A percentile compares a stretch with the other conserved stretches of the same genome.
Evolutionary conservation across 2,329 filamentous ascomycete species (phyloP).

Genomic region (Lojkania enalia): DNA sequence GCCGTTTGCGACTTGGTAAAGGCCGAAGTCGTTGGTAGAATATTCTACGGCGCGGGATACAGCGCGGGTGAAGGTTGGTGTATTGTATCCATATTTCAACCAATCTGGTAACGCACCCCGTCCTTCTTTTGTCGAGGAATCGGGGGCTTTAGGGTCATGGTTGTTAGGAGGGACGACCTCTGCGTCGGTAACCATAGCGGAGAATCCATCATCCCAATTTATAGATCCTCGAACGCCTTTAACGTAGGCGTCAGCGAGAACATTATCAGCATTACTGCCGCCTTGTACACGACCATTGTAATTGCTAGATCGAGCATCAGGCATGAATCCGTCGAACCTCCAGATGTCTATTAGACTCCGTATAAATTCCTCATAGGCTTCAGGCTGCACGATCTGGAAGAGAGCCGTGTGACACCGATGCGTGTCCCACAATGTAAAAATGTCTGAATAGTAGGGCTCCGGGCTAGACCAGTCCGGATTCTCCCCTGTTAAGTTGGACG

Average conservation of each 20-base stretch:
- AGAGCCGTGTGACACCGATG: slow-evolving; percentile 68
- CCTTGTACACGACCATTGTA: slow-evolving; percentile 71
- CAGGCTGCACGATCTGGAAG: slow-evolving; percentile 67
- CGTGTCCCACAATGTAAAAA: slow-evolving; percentile 69
- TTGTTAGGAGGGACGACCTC: slow-evolving; percentile 65
- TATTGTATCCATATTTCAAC: slow-evolving; percentile 67
- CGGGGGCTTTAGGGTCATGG: slow-evolving; percentile 56
- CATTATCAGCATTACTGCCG: slow-evolving; percentile 71
- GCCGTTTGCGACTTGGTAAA: slow-evolving; percentile 66
- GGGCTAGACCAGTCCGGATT: slow-evolving; percentile 66
- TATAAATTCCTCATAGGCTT: slow-evolving; percentile 66
- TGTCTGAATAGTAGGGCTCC: slow-evolving; percentile 73
- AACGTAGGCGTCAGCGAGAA: slow-evolving; percentile 72
- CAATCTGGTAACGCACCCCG: slow-evolving; percentile 71
- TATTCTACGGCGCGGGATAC: slow-evolving; percentile 70
- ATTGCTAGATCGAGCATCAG: slow-evolving; percentile 68
- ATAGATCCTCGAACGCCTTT: slow-evolving; percentile 67
- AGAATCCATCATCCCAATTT: slow-evolving; percentile 58
- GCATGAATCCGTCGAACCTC: slow-evolving; percentile 65
- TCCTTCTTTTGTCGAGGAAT: slow-evolving; percentile 68
- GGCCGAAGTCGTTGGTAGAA: slow-evolving; percentile 68
- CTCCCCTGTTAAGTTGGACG: slow-evolving; percentile 71
- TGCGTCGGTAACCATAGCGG: slow-evolving; percentile 69
- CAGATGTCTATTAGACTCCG: slow-evolving; percentile 70
- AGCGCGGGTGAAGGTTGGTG: slow-evolving; percentile 62